Evolutionary conservation across 2,329 filamentous ascomycete genomes (phyloP).

Genomic region (Beauveria australis): DNA sequence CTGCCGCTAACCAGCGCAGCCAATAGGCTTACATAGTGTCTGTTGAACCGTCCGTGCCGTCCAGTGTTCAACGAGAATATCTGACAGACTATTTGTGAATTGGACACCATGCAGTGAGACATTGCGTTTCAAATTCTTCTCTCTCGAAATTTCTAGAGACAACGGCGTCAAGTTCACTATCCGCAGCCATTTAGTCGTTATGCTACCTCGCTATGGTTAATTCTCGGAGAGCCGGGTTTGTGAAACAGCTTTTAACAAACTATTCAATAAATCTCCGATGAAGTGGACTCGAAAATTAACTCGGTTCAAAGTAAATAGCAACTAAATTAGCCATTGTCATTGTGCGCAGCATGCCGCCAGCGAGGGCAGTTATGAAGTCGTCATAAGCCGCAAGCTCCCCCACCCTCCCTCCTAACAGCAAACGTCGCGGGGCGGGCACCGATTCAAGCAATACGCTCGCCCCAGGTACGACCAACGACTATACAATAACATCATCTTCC

Average conservation of each 20-base stretch:
- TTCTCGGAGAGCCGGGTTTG: too few relatives aligned
- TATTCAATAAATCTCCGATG: too few relatives aligned
- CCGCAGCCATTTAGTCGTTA: too few relatives aligned
- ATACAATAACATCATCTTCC: background rate
- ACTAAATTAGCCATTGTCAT: background rate
- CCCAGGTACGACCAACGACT: background rate
- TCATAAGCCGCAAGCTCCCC: background rate
- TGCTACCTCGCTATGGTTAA: too few relatives aligned
- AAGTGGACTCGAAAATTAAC: background rate
- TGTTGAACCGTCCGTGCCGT: background rate
- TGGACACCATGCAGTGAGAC: too few relatives aligned
- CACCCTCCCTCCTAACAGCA: background rate
- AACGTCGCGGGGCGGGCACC: background rate
- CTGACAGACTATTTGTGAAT: too few relatives aligned
- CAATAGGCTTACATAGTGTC: conserved; percentile 10
- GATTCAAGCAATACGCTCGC: background rate
- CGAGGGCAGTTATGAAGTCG: background rate
- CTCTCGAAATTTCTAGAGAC: too few relatives aligned
- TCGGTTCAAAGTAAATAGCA: too few relatives aligned
- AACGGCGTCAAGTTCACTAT: too few relatives aligned
- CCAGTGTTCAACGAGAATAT: too few relatives aligned
- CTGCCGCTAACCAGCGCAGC: conserved; percentile 3
- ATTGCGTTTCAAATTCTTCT: too few relatives aligned
- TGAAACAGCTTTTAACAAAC: too few relatives aligned
- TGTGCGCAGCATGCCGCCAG: background rate